Evolutionary conservation across 2,329 filamentous ascomycete species (phyloP).

Genomic region (Botryotinia calthae): DNA sequence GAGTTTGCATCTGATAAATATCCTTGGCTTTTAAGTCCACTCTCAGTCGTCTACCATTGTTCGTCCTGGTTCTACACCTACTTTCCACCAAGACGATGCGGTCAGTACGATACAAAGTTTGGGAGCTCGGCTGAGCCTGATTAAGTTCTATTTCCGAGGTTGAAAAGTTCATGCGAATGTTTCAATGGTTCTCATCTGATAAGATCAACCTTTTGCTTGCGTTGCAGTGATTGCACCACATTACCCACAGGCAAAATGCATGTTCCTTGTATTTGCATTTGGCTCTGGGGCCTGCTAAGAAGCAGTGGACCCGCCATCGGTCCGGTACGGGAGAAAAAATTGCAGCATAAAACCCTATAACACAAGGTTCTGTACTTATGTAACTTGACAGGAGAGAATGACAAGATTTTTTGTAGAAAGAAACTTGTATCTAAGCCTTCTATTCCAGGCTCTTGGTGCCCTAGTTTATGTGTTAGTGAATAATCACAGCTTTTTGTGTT

Average conservation of each 20-base stretch:
- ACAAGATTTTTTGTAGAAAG: background rate
- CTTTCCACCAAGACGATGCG: background rate
- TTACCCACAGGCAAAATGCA: background rate
- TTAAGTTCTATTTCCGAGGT: background rate
- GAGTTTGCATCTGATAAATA: conserved; percentile 5
- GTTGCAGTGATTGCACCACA: background rate
- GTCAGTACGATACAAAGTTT: background rate
- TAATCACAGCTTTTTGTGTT: background rate
- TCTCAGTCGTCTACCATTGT: background rate
- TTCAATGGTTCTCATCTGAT: conserved; percentile 10
- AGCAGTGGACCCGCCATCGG: conserved; percentile 1
- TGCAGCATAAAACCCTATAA: background rate
- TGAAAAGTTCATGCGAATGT: background rate
- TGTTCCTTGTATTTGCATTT: conserved; percentile 7
- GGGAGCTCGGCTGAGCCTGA: background rate
- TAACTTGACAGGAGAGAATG: background rate
- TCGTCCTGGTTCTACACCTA: background rate
- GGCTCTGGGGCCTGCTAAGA: background rate
- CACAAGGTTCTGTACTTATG: background rate
- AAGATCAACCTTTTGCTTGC: background rate
- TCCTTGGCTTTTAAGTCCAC: background rate
- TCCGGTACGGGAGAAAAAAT: background rate
- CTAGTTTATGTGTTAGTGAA: background rate
- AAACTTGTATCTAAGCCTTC: background rate
- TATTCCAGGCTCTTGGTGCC: background rate